Conservation (phyloP, 345 rosid genomes). For the Eucalyptus curtisii region DNA sequence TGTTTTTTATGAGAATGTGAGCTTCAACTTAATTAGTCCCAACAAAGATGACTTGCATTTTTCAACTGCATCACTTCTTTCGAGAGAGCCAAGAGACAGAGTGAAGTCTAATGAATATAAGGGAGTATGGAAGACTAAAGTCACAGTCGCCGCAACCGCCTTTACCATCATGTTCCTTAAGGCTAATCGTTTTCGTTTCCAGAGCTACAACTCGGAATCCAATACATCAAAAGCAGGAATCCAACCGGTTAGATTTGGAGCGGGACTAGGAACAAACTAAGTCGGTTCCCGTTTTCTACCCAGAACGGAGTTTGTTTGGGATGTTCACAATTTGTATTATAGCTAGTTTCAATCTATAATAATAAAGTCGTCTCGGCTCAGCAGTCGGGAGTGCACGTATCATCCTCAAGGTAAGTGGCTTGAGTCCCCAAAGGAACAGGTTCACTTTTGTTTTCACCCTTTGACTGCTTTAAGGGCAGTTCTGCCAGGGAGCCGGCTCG, state of each 20-base stretch:
- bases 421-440: too few relatives aligned
- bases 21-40: neutral
- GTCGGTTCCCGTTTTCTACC: neutral
- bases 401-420: too few relatives aligned
- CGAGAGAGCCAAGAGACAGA: neutral
- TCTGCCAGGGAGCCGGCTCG: too few relatives aligned
- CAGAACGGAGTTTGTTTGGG: neutral
- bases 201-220: neutral
- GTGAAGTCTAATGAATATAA: neutral
- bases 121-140: neutral
- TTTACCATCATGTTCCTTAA: neutral
- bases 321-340: neutral
- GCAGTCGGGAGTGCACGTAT: too few relatives aligned
- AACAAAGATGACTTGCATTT: neutral
- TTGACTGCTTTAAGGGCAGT: too few relatives aligned
- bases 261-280: too few relatives aligned
- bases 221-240: neutral
- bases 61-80: neutral
- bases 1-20: neutral
- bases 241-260: neutral
- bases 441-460: too few relatives aligned
- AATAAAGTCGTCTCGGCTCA: neutral
- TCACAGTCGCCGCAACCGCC: rapidly evolving
- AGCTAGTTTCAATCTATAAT: neutral
- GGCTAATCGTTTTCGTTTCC: neutral